Percentiles rank a stretch among this genome's conserved stretches.
These are phyloP conservation scores for Bryopsis sp. DNA, from an alignment of 139 green algal genomes.

Conservation along the genomic window DNA sequence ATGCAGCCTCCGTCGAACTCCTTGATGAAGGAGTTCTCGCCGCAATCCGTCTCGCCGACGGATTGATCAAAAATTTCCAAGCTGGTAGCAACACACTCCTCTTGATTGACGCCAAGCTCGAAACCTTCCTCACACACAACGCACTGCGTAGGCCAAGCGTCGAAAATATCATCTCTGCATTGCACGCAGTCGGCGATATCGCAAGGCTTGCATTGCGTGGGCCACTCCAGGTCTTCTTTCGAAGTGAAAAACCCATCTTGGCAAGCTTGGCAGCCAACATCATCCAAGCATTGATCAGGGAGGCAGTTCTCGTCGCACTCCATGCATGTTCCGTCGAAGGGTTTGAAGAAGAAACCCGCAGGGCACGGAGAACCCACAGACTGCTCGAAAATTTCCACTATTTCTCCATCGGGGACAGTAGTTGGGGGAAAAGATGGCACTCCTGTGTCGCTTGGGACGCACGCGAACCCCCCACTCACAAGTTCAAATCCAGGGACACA, in stretches of 20 bases:
- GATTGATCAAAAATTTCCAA: too few relatives aligned
- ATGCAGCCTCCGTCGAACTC: constrained; percentile 13
- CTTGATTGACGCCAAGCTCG: neutral
- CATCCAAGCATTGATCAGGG: neutral
- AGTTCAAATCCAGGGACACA: neutral
- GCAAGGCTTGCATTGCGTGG: neutral
- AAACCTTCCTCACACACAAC: neutral
- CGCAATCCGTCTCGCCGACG: too few relatives aligned
- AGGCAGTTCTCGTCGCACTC: constrained; percentile 9
- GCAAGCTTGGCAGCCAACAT: neutral
- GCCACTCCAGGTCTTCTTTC: neutral
- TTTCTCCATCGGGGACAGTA: too few relatives aligned
- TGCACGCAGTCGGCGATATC: neutral
- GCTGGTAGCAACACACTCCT: too few relatives aligned
- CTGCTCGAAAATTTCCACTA: neutral
- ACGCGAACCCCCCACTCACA: too few relatives aligned
- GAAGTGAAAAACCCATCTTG: neutral
- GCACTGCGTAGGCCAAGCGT: neutral
- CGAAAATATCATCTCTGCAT: constrained; percentile 1
- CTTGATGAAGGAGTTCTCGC: neutral
- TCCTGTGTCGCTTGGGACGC: too few relatives aligned
- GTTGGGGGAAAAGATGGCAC: too few relatives aligned
- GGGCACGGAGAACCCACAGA: neutral
- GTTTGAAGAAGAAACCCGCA: constrained; percentile 8
- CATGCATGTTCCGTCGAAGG: constrained; percentile 17